Percentiles rank a stretch among this genome's conserved stretches.
These are phyloP conservation scores for Lipomyces japonicus DNA, from an alignment of 805 yeast species.

Conservation along the genomic window DNA sequence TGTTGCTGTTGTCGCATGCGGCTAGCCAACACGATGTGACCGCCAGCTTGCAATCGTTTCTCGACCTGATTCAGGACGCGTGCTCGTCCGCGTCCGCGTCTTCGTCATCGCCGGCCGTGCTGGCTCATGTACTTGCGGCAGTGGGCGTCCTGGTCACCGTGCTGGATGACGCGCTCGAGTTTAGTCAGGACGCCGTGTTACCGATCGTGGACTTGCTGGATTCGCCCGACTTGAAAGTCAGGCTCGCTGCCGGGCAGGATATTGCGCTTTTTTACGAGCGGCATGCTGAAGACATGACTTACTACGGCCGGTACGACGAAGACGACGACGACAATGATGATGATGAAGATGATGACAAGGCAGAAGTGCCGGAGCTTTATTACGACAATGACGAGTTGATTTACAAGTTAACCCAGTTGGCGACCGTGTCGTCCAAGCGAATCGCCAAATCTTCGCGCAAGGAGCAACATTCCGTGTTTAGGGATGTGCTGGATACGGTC, in stretches of 20 bases:
- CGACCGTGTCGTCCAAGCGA: conserved; percentile 29
- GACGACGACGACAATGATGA: conserved; percentile 12
- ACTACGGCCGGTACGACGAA: conserved; percentile 14
- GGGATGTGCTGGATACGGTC: conserved; percentile 31
- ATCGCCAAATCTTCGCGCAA: conserved; percentile 28
- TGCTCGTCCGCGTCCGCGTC: not conserved
- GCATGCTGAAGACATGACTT: conserved; percentile 16
- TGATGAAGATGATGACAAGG: conserved; percentile 10
- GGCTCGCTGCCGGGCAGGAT: conserved; percentile 30
- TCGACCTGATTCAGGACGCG: not conserved
- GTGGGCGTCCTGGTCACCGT: not conserved
- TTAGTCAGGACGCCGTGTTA: conserved; percentile 13
- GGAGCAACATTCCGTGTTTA: conserved; percentile 29
- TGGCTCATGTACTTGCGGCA: not conserved
- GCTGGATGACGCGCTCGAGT: not conserved
- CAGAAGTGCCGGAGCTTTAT: conserved; percentile 16
- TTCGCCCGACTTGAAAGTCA: conserved; percentile 20
- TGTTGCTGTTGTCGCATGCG: conserved; percentile 21
- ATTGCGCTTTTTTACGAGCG: conserved; percentile 29
- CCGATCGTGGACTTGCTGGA: conserved; percentile 29
- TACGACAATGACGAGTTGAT: conserved; percentile 23
- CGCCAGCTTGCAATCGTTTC: not conserved
- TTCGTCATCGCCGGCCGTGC: not conserved
- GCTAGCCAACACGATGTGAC: too few species aligned
- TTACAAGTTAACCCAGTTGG: conserved; percentile 22